These are phyloP conservation scores for Phytophthora tentaculata DNA, from an alignment of 352 stramenopile genomes.

Conservation along the genomic window DNA sequence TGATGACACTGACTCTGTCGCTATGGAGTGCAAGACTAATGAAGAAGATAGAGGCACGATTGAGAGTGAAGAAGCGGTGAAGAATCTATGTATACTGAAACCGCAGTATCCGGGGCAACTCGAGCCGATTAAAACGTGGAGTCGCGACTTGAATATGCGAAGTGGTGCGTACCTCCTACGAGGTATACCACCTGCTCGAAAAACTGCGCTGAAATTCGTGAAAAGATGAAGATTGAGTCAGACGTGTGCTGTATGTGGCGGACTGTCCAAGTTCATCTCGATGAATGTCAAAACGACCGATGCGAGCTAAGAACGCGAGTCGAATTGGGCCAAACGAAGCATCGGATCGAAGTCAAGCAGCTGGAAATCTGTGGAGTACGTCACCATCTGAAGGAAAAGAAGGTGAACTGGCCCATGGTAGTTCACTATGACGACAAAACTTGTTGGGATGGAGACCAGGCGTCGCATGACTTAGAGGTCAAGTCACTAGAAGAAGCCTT, in stretches of 20 bases:
- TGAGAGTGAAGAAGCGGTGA: not conserved
- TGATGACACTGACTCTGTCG: not conserved
- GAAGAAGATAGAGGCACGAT: not conserved
- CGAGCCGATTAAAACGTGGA: conserved; percentile 7
- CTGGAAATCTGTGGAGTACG: conserved; percentile 9
- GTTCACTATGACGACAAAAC: conserved; percentile 1
- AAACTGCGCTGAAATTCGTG: not conserved
- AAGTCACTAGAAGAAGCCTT: not conserved
- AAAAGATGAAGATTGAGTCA: conserved; percentile 1
- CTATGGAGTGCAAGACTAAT: not conserved
- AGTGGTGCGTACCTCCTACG: conserved; percentile 5
- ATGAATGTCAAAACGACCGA: too few species aligned
- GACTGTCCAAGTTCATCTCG: too few species aligned
- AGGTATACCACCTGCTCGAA: conserved; percentile 10
- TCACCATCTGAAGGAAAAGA: conserved; percentile 8
- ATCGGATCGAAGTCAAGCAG: conserved; percentile 18
- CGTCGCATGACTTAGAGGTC: not conserved
- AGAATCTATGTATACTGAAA: conserved; percentile 14
- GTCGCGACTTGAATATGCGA: conserved; percentile 1
- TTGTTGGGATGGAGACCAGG: not conserved
- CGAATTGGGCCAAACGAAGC: too few species aligned
- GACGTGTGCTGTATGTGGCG: not conserved
- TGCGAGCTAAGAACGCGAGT: too few species aligned
- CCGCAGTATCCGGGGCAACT: conserved; percentile 10
- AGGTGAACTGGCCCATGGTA: not conserved